Conservation (phyloP, 2,329 filamentous ascomycete genomes). For the Trichoderma sp. region DNA sequence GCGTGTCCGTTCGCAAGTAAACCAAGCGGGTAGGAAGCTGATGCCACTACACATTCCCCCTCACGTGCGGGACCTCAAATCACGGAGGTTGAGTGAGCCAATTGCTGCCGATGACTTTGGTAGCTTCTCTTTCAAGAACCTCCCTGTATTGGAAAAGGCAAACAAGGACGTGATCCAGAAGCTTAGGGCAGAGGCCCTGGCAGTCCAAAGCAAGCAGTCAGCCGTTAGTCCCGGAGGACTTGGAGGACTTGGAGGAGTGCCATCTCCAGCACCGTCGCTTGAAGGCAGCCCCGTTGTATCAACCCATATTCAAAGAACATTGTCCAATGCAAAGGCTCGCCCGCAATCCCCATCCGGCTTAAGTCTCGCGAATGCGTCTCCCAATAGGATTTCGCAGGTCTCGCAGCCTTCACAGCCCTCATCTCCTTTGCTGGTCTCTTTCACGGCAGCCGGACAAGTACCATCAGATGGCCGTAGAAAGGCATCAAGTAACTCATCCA, state of each 20-base stretch:
- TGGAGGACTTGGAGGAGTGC: slow-evolving; percentile 36
- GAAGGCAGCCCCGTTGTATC: slow-evolving; percentile 85
- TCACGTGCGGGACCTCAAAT: slow-evolving; percentile 89
- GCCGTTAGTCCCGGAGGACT: slow-evolving; percentile 46
- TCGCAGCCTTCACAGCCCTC: slow-evolving; percentile 59
- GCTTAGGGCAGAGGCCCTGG: slow-evolving; percentile 85
- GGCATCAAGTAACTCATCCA: slow-evolving; percentile 86
- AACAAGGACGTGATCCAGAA: slow-evolving; percentile 99
- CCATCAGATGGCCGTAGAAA: slow-evolving; percentile 78
- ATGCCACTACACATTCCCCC: slow-evolving; percentile 97
- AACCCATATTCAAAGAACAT: slow-evolving; percentile 75
- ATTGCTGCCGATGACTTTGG: slow-evolving; percentile 91
- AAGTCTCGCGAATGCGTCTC: slow-evolving; percentile 80
- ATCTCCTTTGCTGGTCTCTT: slow-evolving; percentile 86
- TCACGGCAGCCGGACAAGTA: slow-evolving; percentile 75
- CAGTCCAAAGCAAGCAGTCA: slow-evolving; percentile 56
- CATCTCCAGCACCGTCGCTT: slow-evolving; percentile 67
- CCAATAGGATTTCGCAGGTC: slow-evolving; percentile 75
- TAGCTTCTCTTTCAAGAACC: slow-evolving; percentile 94
- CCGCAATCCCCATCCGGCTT: slow-evolving; percentile 84
- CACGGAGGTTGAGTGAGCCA: slow-evolving; percentile 85
- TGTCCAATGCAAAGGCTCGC: slow-evolving; percentile 81
- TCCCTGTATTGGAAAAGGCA: slow-evolving; percentile 93
- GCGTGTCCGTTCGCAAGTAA: slow-evolving; percentile 82
- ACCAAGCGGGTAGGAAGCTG: slow-evolving; percentile 80